These are phyloP conservation scores for Penicillium sp. DNA, from an alignment of 2,329 filamentous ascomycete species.

Conservation along the genomic window DNA sequence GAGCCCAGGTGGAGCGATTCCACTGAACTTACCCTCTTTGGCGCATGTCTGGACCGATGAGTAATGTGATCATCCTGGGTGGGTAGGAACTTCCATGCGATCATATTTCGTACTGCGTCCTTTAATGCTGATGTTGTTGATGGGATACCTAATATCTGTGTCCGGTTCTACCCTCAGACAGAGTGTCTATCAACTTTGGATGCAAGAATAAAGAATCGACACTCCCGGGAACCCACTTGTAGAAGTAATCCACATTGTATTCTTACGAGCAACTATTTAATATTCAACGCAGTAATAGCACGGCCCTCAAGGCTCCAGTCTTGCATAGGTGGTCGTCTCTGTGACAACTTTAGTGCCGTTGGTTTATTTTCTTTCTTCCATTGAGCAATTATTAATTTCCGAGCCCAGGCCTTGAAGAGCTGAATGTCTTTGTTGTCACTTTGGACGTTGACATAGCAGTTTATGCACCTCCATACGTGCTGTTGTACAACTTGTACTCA, in stretches of 20 bases:
- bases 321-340: not conserved
- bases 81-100: not conserved
- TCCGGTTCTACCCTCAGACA: no score
- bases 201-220: no score
- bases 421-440: not conserved
- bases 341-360: no score
- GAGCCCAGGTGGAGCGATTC: conserved; percentile 1
- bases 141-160: no score
- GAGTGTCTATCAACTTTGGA: no score
- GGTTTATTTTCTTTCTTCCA: not conserved
- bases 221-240: no score
- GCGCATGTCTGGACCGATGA: not conserved
- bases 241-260: not conserved
- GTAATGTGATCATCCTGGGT: not conserved
- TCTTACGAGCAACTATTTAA: not conserved
- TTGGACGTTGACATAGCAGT: no score
- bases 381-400: not conserved
- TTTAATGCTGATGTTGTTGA: not conserved
- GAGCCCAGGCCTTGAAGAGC: not conserved
- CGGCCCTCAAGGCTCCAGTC: conserved; percentile 2
- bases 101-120: no score
- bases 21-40: not conserved
- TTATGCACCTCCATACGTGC: no score
- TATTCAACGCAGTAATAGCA: conserved; percentile 3
- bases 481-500: no score